These are phyloP conservation scores for Apiotrichum gracile DNA, from an alignment of 1,284 basidiomycete genomes.

Conservation along the genomic window DNA sequence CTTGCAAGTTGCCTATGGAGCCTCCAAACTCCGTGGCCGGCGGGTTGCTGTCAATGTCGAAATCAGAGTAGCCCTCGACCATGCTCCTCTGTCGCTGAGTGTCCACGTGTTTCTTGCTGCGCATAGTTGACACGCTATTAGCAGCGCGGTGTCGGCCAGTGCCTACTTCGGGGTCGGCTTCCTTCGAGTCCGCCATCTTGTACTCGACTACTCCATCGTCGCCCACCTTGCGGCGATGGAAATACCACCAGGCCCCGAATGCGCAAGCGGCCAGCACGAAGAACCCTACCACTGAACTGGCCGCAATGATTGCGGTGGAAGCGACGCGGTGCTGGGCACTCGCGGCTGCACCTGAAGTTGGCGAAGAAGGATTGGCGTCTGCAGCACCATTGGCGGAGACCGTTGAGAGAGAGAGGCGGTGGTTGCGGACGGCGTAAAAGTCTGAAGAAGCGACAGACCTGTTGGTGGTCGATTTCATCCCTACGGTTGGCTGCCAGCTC, in stretches of 20 bases:
- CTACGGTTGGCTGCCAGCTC: conserved; percentile 43
- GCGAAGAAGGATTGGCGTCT: neutral
- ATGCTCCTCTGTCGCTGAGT: conserved; percentile 42
- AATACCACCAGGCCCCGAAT: conserved; percentile 46
- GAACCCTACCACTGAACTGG: conserved; percentile 37
- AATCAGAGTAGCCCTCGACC: conserved; percentile 44
- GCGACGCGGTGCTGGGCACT: conserved; percentile 18
- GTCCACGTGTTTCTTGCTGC: conserved; percentile 37
- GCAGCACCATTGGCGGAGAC: conserved; percentile 32
- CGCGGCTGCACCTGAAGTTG: conserved; percentile 10
- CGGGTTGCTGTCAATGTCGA: conserved; percentile 38
- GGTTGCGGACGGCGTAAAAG: conserved; percentile 42
- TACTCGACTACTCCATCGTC: conserved; percentile 31
- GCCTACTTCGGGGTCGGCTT: neutral
- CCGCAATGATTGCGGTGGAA: conserved; percentile 36
- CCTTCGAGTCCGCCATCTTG: conserved; percentile 9
- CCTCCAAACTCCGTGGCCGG: conserved; percentile 29
- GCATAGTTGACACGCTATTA: conserved; percentile 19
- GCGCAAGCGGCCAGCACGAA: conserved; percentile 36
- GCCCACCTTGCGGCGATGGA: conserved; percentile 41
- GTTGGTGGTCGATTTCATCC: conserved; percentile 39
- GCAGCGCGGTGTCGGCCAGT: conserved; percentile 10
- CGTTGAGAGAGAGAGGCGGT: conserved; percentile 29
- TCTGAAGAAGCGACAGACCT: conserved; percentile 37
- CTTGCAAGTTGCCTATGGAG: conserved; percentile 28